Conservation (phyloP, 2,329 filamentous ascomycete species). For the Exophiala spinifera region DNA sequence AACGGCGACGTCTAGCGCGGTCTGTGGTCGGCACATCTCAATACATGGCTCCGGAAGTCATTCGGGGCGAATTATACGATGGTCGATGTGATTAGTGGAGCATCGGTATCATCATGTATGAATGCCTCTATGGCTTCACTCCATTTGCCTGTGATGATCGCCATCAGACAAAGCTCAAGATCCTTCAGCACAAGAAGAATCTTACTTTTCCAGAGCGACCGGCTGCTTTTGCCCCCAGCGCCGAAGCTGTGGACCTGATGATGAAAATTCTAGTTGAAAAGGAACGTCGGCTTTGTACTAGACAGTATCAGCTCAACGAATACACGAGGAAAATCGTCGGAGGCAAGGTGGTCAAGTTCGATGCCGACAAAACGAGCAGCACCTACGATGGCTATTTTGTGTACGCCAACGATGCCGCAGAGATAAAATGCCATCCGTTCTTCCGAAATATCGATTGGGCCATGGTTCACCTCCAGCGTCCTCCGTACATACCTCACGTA, state of each 20-base stretch:
- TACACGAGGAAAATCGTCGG: constrained; percentile 30
- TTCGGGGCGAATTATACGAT: constrained; percentile 78
- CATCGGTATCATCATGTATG: constrained; percentile 87
- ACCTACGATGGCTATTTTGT: constrained; percentile 61
- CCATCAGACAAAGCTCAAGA: constrained; percentile 80
- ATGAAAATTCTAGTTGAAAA: constrained; percentile 69
- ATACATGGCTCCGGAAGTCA: constrained; percentile 96
- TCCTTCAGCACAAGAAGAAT: constrained; percentile 67
- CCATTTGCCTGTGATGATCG: constrained; percentile 82
- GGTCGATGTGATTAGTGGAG: constrained; percentile 97
- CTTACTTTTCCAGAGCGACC: constrained; percentile 66
- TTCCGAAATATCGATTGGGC: constrained; percentile 79
- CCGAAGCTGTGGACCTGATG: constrained; percentile 74
- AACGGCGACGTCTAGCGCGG: constrained; percentile 69
- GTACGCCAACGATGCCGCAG: constrained; percentile 77
- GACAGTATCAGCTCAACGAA: constrained; percentile 69
- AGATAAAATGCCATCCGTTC: constrained; percentile 86
- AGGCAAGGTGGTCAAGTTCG: constrained; percentile 22
- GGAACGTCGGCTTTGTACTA: constrained; percentile 71
- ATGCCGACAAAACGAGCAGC: constrained; percentile 33
- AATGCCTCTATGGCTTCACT: constrained; percentile 89
- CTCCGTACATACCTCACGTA: constrained; percentile 78
- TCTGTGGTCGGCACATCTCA: constrained; percentile 94
- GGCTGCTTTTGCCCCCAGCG: constrained; percentile 40
- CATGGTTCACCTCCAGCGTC: constrained; percentile 64